Conservation (phyloP, 2,329 filamentous ascomycete genomes). For the Colletotrichum phormii region DNA sequence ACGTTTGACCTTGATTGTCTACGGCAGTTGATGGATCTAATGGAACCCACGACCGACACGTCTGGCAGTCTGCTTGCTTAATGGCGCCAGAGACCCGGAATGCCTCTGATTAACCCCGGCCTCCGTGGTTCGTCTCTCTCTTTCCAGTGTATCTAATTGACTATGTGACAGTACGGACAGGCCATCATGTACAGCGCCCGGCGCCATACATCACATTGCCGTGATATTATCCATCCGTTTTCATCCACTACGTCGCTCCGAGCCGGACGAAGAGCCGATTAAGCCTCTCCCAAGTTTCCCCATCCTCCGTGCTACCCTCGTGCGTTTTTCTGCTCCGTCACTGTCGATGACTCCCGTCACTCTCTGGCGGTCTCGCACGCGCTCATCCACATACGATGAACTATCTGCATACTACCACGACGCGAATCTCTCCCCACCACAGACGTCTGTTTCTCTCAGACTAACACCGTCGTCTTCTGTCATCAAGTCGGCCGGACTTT, state of each 20-base stretch:
- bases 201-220: conserved; percentile 3
- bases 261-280: not conserved
- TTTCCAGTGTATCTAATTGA: not conserved
- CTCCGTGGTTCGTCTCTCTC: not conserved
- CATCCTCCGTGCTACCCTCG: not conserved
- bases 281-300: not conserved
- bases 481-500: not conserved
- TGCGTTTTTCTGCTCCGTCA: conserved; percentile 1
- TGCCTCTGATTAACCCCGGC: not conserved
- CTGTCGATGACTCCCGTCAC: not conserved
- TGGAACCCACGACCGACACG: not conserved
- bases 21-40: conserved; percentile 18
- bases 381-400: not conserved
- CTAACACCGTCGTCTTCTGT: not conserved
- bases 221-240: not conserved
- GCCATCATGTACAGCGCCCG: not conserved
- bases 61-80: conserved; percentile 10
- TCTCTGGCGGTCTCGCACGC: not conserved
- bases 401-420: not conserved
- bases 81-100: not conserved
- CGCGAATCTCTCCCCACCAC: not conserved
- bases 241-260: conserved; percentile 5
- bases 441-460: not conserved
- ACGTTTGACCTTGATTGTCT: conserved; percentile 24
- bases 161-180: not conserved